Evolutionary conservation across 495 filamentous ascomycete genomes (phyloP).

Genomic region (Ascobolus immersus): DNA sequence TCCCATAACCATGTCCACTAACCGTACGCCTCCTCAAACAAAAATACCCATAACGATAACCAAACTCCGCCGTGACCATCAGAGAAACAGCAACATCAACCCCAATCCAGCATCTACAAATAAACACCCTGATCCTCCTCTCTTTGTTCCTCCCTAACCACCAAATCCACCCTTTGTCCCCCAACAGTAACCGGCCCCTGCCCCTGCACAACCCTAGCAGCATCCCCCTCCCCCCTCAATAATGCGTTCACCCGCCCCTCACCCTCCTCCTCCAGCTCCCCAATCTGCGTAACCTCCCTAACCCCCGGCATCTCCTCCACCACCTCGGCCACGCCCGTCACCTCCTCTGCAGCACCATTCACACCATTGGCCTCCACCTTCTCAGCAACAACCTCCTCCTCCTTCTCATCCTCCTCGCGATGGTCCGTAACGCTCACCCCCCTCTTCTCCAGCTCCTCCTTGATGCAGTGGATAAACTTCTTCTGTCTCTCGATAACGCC

Average conservation of each 20-base stretch:
- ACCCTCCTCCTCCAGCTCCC: slow-evolving; percentile 10
- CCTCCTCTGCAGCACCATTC: slow-evolving; percentile 49
- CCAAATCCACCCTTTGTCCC: slow-evolving; percentile 4
- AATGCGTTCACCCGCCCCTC: not conserved
- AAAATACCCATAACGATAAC: too few species aligned
- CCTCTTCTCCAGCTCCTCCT: slow-evolving; percentile 63
- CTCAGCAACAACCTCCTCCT: slow-evolving; percentile 29
- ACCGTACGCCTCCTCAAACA: too few species aligned
- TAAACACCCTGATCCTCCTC: not conserved
- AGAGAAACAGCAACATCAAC: too few species aligned
- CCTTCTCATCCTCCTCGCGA: slow-evolving; percentile 45
- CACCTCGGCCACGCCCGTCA: slow-evolving; percentile 57
- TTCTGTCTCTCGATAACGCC: slow-evolving; percentile 26
- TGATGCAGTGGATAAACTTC: slow-evolving; percentile 81
- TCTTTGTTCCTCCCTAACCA: slow-evolving; percentile 1
- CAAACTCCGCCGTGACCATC: too few species aligned
- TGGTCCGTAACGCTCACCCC: slow-evolving; percentile 74
- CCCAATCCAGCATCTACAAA: too few species aligned
- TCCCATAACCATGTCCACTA: too few species aligned
- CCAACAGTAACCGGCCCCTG: slow-evolving; percentile 2
- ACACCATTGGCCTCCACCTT: not conserved
- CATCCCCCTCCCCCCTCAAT: slow-evolving; percentile 14
- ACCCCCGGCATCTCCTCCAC: slow-evolving; percentile 38
- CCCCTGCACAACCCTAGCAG: slow-evolving; percentile 1
- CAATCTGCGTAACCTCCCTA: slow-evolving; percentile 21